Conservation (phyloP, 192 early-diverging fungal species). For the Phlyctochytrium arcticum region DNA sequence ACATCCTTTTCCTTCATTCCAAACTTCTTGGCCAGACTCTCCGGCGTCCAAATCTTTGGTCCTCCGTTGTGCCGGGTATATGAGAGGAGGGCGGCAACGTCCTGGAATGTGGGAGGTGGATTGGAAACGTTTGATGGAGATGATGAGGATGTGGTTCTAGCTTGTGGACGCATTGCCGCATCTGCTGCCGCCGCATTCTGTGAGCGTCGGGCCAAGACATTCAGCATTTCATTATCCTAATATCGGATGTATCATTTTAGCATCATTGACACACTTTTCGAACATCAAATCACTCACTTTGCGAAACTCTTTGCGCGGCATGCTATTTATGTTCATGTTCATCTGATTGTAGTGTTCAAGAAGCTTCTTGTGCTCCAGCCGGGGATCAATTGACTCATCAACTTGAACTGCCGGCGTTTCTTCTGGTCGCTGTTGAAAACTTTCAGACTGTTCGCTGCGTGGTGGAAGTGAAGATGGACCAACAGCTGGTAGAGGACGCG, state of each 20-base stretch:
- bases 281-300: constrained; percentile 1
- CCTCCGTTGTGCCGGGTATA: background rate
- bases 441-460: no score
- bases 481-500: no score
- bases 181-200: background rate
- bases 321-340: constrained; percentile 3
- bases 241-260: background rate
- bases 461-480: no score
- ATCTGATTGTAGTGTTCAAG: constrained; percentile 21
- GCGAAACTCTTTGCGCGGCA: constrained; percentile 8
- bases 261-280: background rate
- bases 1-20: background rate
- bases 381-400: constrained; percentile 3
- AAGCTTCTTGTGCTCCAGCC: constrained; percentile 11
- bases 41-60: background rate
- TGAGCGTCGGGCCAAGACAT: background rate
- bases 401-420: background rate
- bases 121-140: background rate
- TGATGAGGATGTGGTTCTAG: no score
- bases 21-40: background rate
- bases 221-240: background rate
- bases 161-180: no score
- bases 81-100: background rate
- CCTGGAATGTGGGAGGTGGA: background rate
- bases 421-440: background rate